Evolutionary conservation across 1,139 yeast species (phyloP).

Genomic region (Protomyces arabidopsidicola): DNA sequence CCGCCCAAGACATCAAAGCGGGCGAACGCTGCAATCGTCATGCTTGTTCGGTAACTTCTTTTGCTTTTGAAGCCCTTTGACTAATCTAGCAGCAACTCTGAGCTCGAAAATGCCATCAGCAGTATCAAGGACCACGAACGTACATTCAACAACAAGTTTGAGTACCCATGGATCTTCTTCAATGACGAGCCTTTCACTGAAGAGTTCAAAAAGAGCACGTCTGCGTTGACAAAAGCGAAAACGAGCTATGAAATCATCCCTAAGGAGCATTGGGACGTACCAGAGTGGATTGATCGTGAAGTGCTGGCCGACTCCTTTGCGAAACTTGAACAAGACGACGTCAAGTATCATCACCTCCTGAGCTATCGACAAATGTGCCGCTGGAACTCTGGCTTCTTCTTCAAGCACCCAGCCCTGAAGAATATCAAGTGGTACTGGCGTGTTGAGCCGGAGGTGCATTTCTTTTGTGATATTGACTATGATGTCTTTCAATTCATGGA

Average conservation of each 20-base stretch:
- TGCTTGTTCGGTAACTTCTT: conserved; percentile 12
- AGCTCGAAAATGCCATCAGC: conserved; percentile 53
- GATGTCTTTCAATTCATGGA: conserved; percentile 80
- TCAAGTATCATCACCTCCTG: conserved; percentile 62
- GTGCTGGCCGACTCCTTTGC: conserved; percentile 59
- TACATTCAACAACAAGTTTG: conserved; percentile 60
- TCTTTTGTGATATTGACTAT: conserved; percentile 75
- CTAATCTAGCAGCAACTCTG: conserved; percentile 45
- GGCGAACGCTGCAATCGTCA: conserved; percentile 16
- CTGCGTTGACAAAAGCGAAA: conserved; percentile 53
- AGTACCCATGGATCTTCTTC: conserved; percentile 75
- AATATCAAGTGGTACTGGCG: conserved; percentile 90
- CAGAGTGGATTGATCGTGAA: conserved; percentile 59
- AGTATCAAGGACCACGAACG: conserved; percentile 65
- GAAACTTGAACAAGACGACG: conserved; percentile 45
- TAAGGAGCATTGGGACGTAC: conserved; percentile 66
- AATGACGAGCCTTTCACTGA: conserved; percentile 59
- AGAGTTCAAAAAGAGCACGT: conserved; percentile 46
- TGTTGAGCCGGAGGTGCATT: conserved; percentile 80
- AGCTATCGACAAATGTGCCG: conserved; percentile 85
- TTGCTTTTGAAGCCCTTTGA: conserved; percentile 45
- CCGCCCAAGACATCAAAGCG: conserved; percentile 9
- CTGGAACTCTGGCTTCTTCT: conserved; percentile 84
- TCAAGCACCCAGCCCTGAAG: conserved; percentile 64
- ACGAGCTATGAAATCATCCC: conserved; percentile 62